A percentile compares a stretch with the other conserved stretches of the same genome.
Conservation (phyloP, 129 eudicot species). For the Saposhnikovia divaricata region DNA sequence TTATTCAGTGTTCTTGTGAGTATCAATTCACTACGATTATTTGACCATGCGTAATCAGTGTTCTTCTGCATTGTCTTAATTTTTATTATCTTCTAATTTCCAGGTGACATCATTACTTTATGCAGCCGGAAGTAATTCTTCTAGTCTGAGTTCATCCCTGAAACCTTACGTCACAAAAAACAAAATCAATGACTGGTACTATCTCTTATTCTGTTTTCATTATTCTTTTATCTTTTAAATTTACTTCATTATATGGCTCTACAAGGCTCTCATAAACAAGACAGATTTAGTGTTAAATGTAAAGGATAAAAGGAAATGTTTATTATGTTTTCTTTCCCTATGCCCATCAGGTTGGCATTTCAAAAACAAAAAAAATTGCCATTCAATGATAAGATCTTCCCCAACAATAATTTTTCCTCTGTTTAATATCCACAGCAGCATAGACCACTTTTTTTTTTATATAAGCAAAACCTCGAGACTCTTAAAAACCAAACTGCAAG, state of each 20-base stretch:
- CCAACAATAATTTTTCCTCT: not conserved
- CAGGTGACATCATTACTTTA: conserved; percentile 75
- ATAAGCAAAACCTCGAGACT: not conserved
- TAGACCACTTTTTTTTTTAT: not conserved
- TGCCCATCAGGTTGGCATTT: not conserved
- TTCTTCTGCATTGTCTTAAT: conserved; percentile 5
- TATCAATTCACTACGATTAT: conserved; percentile 5
- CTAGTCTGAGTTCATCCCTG: conserved; percentile 56
- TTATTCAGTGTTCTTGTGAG: conserved; percentile 78
- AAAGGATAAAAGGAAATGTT: not conserved
- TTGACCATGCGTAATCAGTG: not conserved
- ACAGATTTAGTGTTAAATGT: not conserved
- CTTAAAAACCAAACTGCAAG: not conserved
- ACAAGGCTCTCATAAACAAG: not conserved
- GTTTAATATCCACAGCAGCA: not conserved
- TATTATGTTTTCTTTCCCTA: not conserved
- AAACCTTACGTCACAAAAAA: conserved; percentile 73
- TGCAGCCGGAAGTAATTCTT: conserved; percentile 54
- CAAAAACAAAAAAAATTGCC: not conserved
- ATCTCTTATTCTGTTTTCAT: not conserved
- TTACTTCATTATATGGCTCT: not conserved
- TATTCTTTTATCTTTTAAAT: too few species aligned
- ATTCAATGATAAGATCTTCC: not conserved
- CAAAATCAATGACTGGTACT: conserved; percentile 80
- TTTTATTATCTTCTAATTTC: conserved; percentile 20